Base-by-base conservation (phyloP, 2,329 filamentous ascomycete genomes). In the Endoconidiophora laricicola region DNA sequence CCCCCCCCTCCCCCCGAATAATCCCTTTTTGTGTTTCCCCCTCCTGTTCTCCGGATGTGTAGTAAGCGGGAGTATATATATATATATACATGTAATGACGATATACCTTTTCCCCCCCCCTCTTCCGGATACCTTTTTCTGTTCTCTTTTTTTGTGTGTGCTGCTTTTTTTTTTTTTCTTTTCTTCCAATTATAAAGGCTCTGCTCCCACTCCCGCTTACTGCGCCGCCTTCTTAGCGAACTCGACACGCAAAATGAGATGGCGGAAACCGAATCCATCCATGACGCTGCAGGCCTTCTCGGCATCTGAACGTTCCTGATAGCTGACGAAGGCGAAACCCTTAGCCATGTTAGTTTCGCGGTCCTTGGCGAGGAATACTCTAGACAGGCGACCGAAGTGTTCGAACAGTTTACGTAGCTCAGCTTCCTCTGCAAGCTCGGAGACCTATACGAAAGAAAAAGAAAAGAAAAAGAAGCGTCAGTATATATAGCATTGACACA, bases 291-390 rank as follows among this genome's bases (percentile, higher is more conserved):
- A 94, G 39, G 91, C 91, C 71, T 83, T 85, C 59, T 85, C 84
- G 58, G 91, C 91, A 66, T 98, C 91, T 58, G 73, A 68, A 58
- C 91, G 75, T 66, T 98, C 91, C 54, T 83, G 85, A 63, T 91
- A 98, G 67, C 86, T 94, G 73, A 98, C 94, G 66, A 98, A 98
- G 23, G 93, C 93, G 65, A 98, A 98, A 55, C 91, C 91, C 79
- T 98, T 98, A 59, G 91, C 91, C 65, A 90, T 72, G 54, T 87
- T 86, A 39, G 91, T 98, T 61, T 98, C 91, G 64, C 91, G 76
- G 71, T 98, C 91, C 76, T 95, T 96, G 60, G 91, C 91, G 61
- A 98, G 69, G 75, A 98, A 98, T 46, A 98, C 91, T 66, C 91
- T 81, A 52, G 90, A 96, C 63, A 98, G 91, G 58, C 88, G 85